Evolutionary conservation across 768 basidiomycete genomes (phyloP).

Genomic region (Russula brevipes): DNA sequence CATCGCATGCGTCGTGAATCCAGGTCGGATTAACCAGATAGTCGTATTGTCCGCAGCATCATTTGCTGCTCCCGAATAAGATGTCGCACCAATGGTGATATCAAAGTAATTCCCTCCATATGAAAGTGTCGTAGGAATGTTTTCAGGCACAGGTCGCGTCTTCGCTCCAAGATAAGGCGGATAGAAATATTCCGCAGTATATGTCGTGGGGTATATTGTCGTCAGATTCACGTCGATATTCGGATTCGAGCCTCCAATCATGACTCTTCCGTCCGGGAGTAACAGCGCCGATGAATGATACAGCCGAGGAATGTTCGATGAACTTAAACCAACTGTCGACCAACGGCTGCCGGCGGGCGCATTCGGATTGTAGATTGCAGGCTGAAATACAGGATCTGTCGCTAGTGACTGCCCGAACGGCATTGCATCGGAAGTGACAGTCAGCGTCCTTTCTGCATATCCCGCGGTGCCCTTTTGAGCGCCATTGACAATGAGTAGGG

Average conservation of each 20-base stretch:
- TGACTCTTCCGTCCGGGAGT: constrained; percentile 77
- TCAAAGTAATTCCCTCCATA: constrained; percentile 86
- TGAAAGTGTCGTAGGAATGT: constrained; percentile 62
- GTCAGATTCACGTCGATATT: constrained; percentile 73
- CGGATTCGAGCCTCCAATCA: constrained; percentile 91
- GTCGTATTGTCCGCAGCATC: constrained; percentile 68
- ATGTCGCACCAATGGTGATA: constrained; percentile 58
- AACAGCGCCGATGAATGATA: constrained; percentile 94
- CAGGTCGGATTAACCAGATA: constrained; percentile 76
- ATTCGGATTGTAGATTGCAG: constrained; percentile 80
- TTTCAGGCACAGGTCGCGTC: constrained; percentile 62
- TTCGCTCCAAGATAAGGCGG: constrained; percentile 75
- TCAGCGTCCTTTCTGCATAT: constrained; percentile 50
- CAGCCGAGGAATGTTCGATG: constrained; percentile 66
- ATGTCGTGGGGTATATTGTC: constrained; percentile 67
- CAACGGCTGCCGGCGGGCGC: constrained; percentile 66
- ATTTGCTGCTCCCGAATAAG: constrained; percentile 63
- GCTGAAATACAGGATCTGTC: constrained; percentile 68
- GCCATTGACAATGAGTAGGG: constrained; percentile 78
- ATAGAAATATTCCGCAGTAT: constrained; percentile 85
- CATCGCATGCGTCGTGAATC: constrained; percentile 83
- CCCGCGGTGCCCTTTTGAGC: constrained; percentile 85
- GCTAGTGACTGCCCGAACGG: constrained; percentile 71
- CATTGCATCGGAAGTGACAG: constrained; percentile 43
- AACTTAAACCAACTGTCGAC: constrained; percentile 59